Evolutionary conservation across 176 grass and related monocot species (phyloP).

Genomic region (Raddia distichophylla): DNA sequence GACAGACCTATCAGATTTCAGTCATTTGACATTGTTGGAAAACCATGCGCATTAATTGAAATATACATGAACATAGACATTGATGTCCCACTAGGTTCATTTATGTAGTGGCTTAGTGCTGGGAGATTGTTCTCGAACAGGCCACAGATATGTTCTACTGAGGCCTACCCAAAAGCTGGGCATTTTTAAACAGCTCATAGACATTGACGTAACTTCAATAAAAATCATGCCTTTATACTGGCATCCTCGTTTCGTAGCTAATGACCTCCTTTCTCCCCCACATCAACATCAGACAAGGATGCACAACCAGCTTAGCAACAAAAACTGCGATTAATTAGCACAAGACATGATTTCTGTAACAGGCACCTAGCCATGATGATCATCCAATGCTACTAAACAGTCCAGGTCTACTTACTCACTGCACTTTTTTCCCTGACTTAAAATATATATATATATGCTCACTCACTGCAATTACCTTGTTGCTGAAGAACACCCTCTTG

Average conservation of each 20-base stretch:
- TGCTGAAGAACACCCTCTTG: slow-evolving; percentile 92
- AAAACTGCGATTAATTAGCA: background rate
- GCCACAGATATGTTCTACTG: slow-evolving; percentile 22
- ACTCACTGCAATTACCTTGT: slow-evolving; percentile 58
- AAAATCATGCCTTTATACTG: slow-evolving; percentile 20
- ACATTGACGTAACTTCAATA: slow-evolving; percentile 36
- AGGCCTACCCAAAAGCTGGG: slow-evolving; percentile 14
- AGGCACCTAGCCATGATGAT: slow-evolving; percentile 12
- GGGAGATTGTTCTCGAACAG: slow-evolving; percentile 24
- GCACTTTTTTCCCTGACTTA: slow-evolving; percentile 27
- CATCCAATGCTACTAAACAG: background rate
- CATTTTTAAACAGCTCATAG: slow-evolving; percentile 22
- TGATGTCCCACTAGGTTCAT: slow-evolving; percentile 12
- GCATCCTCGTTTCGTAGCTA: slow-evolving; percentile 31
- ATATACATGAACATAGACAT: background rate
- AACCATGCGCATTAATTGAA: background rate
- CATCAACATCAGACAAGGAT: slow-evolving; percentile 45
- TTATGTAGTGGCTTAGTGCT: background rate
- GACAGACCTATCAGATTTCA: background rate
- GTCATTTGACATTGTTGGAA: background rate
- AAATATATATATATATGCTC: background rate
- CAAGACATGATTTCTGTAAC: slow-evolving; percentile 30
- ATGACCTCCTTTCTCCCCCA: slow-evolving; percentile 35
- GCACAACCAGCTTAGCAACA: slow-evolving; percentile 28
- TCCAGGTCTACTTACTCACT: background rate